A percentile compares a stretch with the other conserved stretches of the same genome.
Conservation (phyloP, 2,329 filamentous ascomycete species). For the Hypoxylon sp. region DNA sequence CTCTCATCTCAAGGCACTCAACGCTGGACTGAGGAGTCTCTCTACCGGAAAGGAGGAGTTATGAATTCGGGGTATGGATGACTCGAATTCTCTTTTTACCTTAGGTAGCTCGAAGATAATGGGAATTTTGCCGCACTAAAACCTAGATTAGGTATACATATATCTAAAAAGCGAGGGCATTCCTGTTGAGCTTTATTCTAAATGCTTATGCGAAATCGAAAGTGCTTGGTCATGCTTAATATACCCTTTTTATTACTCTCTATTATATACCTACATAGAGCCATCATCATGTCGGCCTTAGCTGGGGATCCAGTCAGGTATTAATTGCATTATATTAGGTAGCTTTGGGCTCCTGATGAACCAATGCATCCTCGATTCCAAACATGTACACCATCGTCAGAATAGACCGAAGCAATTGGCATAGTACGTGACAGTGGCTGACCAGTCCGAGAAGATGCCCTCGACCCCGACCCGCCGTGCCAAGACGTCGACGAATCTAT, state of each 20-base stretch:
- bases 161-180: neutral
- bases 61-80: constrained; percentile 20
- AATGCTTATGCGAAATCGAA: neutral
- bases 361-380: neutral
- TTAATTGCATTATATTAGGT: no score
- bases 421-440: constrained; percentile 77
- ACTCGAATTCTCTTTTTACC: neutral
- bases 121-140: neutral
- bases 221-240: neutral
- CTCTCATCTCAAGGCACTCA: constrained; percentile 49
- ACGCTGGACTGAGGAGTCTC: constrained; percentile 42
- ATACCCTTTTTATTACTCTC: neutral
- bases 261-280: neutral
- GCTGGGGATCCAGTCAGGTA: neutral
- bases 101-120: neutral
- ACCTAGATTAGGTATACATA: neutral
- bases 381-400: constrained; percentile 49
- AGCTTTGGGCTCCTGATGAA: neutral
- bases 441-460: constrained; percentile 79
- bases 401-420: constrained; percentile 74
- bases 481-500: constrained; percentile 75
- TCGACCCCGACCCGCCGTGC: constrained; percentile 71
- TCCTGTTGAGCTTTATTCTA: neutral
- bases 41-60: constrained; percentile 49
- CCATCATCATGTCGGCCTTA: neutral